Percentiles rank a stretch among this genome's conserved stretches.
These are phyloP conservation scores for Persicaria maculosa DNA, from an alignment of 148 eudicot genomes.

Conservation along the genomic window DNA sequence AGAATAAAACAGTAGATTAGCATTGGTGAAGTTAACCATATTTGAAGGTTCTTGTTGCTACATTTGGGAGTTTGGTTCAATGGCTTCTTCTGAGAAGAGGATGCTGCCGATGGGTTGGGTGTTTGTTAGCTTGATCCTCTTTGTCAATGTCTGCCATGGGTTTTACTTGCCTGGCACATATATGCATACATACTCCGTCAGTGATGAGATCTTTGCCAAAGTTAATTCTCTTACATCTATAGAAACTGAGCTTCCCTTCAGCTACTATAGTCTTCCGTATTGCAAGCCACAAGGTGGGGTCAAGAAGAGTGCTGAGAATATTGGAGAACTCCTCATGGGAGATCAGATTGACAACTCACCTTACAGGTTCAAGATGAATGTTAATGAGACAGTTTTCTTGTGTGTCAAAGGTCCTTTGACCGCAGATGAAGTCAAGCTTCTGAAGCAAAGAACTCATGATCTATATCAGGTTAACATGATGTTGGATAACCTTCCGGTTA, in stretches of 20 bases:
- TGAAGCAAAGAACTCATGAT: conserved; percentile 22
- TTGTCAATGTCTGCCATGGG: conserved; percentile 4
- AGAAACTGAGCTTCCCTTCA: conserved; percentile 21
- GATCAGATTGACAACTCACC: conserved; percentile 22
- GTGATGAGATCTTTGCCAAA: conserved; percentile 17
- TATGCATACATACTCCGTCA: conserved; percentile 16
- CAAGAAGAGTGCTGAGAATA: conserved; percentile 21
- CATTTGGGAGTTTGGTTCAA: not conserved
- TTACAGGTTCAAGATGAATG: conserved; percentile 17
- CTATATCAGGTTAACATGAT: conserved; percentile 21
- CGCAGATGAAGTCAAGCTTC: conserved; percentile 13
- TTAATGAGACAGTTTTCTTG: conserved; percentile 15
- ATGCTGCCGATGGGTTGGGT: conserved; percentile 11
- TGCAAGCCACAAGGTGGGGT: conserved; percentile 16
- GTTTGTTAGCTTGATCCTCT: conserved; percentile 1
- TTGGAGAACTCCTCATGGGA: conserved; percentile 21
- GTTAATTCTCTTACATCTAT: conserved; percentile 20
- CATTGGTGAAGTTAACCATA: not conserved
- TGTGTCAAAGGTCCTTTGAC: conserved; percentile 10
- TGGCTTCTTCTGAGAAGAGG: conserved; percentile 19
- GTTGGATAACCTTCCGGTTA: conserved; percentile 20
- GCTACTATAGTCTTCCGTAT: conserved; percentile 19
- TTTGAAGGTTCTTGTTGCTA: not conserved
- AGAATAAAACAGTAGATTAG: conserved; percentile 1
- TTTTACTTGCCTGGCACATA: conserved; percentile 21